Evolutionary conservation across 2,329 filamentous ascomycete genomes (phyloP).

Genomic region (Claviceps humidiphila): DNA sequence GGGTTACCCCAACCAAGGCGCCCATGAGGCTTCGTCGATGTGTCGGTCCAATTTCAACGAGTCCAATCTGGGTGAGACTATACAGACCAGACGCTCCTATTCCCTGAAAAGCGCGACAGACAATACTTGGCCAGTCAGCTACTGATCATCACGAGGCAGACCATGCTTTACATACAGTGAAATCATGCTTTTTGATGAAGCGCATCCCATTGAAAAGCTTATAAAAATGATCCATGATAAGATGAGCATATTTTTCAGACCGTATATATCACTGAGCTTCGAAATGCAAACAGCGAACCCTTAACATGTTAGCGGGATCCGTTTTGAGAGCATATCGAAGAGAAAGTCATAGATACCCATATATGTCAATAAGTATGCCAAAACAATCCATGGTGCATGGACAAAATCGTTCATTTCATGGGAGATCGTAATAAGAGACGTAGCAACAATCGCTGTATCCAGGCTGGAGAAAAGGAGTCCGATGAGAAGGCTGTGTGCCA

Average conservation of each 20-base stretch:
- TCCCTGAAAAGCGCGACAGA: constrained; percentile 45
- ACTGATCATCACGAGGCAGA: not conserved
- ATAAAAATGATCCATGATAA: constrained; percentile 41
- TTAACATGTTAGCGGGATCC: constrained; percentile 12
- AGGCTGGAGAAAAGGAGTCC: constrained; percentile 44
- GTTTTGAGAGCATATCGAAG: not conserved
- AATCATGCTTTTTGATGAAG: constrained; percentile 34
- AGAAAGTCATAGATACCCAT: constrained; percentile 25
- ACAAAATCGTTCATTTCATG: constrained; percentile 36
- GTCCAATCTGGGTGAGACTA: constrained; percentile 42
- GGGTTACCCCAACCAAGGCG: constrained; percentile 39
- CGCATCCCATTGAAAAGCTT: constrained; percentile 42
- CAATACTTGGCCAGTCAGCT: constrained; percentile 30
- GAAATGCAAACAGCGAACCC: constrained; percentile 45
- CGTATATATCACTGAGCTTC: constrained; percentile 47
- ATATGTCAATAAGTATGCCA: constrained; percentile 44
- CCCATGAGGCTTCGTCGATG: constrained; percentile 40
- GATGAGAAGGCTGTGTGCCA: constrained; percentile 28
- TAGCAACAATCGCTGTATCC: constrained; percentile 45
- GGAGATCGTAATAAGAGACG: constrained; percentile 43
- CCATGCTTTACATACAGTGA: constrained; percentile 30
- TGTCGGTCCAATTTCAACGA: constrained; percentile 42
- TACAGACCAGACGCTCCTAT: constrained; percentile 50
- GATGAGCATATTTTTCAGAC: constrained; percentile 35
- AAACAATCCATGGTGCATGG: constrained; percentile 40